phyloP scores from a whole-genome alignment of 768 basidiomycete genomes.

The Pulveroboletus frians region DNA sequence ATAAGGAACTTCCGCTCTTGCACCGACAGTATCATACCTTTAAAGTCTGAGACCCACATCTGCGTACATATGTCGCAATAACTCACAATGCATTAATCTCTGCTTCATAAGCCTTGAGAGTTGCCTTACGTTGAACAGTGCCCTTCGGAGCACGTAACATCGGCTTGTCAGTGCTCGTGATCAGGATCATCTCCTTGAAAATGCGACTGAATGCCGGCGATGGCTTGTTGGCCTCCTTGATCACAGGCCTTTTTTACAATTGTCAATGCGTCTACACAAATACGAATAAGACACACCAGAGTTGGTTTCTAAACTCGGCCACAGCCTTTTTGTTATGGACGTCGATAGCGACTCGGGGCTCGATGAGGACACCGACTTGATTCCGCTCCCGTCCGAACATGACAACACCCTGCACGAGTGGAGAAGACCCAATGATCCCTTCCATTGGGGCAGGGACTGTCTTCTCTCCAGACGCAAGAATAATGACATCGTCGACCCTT shows the following conservation, averaged over 20 bases:
- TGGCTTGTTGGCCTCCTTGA: constrained; percentile 41
- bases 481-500: constrained; percentile 36
- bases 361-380: constrained; percentile 31
- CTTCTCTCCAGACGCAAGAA: constrained; percentile 20
- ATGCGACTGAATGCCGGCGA: constrained; percentile 42
- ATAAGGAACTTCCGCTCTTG: constrained; percentile 14
- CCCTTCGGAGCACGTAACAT: constrained; percentile 43
- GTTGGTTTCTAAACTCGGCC: constrained; percentile 26
- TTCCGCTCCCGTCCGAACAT: constrained; percentile 34
- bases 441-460: constrained; percentile 28
- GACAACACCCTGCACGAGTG: constrained; percentile 18
- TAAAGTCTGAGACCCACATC: neutral
- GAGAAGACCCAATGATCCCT: constrained; percentile 18
- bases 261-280: neutral
- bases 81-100: too few species aligned
- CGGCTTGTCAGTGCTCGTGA: constrained; percentile 39
- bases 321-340: constrained; percentile 19
- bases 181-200: constrained; percentile 52
- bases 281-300: constrained; percentile 21
- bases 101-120: constrained; percentile 36
- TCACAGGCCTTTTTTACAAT: constrained; percentile 27
- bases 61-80: rapidly evolving
- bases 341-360: constrained; percentile 24
- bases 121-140: constrained; percentile 37
- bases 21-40: constrained; percentile 34